phyloP scores from a whole-genome alignment of 2,329 filamentous ascomycete genomes.

The Cladosporium sp. region DNA sequence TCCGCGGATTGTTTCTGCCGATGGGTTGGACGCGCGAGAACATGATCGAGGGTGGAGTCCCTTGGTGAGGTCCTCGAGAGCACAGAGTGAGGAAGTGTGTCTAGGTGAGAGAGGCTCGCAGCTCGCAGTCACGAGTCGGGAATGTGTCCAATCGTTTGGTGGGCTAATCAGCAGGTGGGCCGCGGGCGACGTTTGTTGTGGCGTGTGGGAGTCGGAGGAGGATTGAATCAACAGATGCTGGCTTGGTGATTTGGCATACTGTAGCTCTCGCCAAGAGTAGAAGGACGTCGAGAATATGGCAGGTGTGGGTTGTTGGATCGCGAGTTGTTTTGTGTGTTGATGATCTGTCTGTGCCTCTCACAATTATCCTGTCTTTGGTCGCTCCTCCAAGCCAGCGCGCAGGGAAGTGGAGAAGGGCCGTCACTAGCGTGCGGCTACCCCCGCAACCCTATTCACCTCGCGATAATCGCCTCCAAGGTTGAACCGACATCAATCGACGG shows the following conservation, averaged over 20 bases:
- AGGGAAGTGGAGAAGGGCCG: background rate
- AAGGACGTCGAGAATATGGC: background rate
- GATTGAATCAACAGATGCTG: background rate
- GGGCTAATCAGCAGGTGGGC: slow-evolving; percentile 3
- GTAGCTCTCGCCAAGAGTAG: background rate
- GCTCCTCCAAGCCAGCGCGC: background rate
- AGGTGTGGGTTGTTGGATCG: background rate
- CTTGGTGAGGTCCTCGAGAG: background rate
- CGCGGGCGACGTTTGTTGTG: background rate
- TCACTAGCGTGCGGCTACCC: background rate
- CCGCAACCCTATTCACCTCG: background rate
- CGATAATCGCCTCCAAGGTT: background rate
- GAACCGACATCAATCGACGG: too few relatives aligned
- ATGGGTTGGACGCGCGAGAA: slow-evolving; percentile 4
- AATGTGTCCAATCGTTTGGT: slow-evolving; percentile 5
- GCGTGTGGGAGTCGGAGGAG: background rate
- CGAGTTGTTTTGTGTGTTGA: background rate
- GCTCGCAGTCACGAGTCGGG: slow-evolving; percentile 6
- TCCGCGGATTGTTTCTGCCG: slow-evolving; percentile 3
- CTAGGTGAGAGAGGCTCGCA: background rate
- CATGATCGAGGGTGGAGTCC: slow-evolving; percentile 4
- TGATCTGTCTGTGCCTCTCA: background rate
- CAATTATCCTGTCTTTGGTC: too few relatives aligned
- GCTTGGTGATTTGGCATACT: background rate
- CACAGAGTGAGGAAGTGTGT: background rate